Evolutionary conservation across 2,329 filamentous ascomycete genomes (phyloP).

Genomic region (Diaporthe citrichinensis): DNA sequence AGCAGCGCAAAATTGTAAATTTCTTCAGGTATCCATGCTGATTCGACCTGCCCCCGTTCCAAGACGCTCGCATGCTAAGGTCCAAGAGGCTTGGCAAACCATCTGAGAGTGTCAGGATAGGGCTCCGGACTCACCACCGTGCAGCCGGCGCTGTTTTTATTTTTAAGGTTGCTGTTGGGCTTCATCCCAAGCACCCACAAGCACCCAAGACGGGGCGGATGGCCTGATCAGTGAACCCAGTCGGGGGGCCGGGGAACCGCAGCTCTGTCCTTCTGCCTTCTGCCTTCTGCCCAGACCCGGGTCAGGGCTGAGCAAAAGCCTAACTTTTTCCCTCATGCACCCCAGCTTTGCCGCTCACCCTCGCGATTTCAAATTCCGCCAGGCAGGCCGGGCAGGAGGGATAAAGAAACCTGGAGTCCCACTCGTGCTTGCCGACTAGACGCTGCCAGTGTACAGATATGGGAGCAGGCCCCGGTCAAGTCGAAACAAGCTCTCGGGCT

Average conservation of each 20-base stretch:
- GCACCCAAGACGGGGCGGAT: conserved; percentile 23
- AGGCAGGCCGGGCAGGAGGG: not conserved
- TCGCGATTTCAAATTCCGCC: conserved; percentile 10
- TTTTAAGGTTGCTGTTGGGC: conserved; percentile 29
- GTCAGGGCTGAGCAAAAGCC: not conserved
- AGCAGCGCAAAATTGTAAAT: conserved; percentile 29
- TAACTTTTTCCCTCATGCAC: conserved; percentile 22
- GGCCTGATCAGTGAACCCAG: conserved; percentile 28
- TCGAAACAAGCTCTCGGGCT: conserved; percentile 37
- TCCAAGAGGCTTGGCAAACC: conserved; percentile 29
- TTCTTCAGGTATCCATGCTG: conserved; percentile 11
- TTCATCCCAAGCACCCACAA: conserved; percentile 18
- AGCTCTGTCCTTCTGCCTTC: not conserved
- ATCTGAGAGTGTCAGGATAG: conserved; percentile 11
- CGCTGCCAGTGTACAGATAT: not conserved
- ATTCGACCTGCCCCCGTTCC: conserved; percentile 14
- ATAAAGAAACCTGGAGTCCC: conserved; percentile 11
- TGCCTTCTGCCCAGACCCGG: not conserved
- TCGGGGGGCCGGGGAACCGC: not conserved
- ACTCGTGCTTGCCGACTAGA: not conserved
- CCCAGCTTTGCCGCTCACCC: conserved; percentile 26
- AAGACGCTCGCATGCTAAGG: not conserved
- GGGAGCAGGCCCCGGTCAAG: conserved; percentile 33
- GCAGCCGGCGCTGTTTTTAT: not conserved
- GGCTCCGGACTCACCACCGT: not conserved